A percentile compares a stretch with the other conserved stretches of the same genome.
phyloP scores from a whole-genome alignment of 2,329 filamentous ascomycete species.

The Fusarium tupiense region DNA sequence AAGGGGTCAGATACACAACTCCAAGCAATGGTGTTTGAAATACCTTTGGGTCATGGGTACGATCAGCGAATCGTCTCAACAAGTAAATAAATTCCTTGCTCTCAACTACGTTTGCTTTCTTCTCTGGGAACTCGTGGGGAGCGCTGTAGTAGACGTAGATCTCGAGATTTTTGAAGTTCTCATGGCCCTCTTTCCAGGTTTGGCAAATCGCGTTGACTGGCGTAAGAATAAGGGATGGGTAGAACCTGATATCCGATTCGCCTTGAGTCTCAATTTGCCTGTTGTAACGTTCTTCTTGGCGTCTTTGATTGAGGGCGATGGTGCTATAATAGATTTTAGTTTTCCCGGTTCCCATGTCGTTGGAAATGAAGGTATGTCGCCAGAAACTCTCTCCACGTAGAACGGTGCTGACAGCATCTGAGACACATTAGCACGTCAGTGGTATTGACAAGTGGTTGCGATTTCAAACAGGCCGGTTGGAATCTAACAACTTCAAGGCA shows the following conservation, averaged over 20 bases:
- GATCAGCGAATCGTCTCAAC: neutral
- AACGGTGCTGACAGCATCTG: neutral
- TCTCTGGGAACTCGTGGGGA: accelerated
- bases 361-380: neutral
- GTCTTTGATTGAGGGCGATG: neutral
- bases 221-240: neutral
- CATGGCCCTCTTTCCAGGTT: neutral
- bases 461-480: too few relatives aligned
- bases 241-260: neutral
- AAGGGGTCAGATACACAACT: neutral
- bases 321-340: neutral
- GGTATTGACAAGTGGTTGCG: neutral
- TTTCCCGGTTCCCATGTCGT: neutral
- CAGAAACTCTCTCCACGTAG: neutral
- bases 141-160: neutral
- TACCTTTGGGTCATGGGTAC: neutral
- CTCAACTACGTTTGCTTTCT: neutral
- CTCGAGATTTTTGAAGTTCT: neutral
- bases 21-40: neutral
- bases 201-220: neutral
- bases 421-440: neutral
- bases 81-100: neutral
- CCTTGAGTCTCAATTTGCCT: neutral
- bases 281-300: neutral
- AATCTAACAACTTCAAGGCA: neutral